A percentile compares a stretch with the other conserved stretches of the same genome.
phyloP scores from a whole-genome alignment of 1,139 yeast genomes.

The Candida glucosophila region DNA sequence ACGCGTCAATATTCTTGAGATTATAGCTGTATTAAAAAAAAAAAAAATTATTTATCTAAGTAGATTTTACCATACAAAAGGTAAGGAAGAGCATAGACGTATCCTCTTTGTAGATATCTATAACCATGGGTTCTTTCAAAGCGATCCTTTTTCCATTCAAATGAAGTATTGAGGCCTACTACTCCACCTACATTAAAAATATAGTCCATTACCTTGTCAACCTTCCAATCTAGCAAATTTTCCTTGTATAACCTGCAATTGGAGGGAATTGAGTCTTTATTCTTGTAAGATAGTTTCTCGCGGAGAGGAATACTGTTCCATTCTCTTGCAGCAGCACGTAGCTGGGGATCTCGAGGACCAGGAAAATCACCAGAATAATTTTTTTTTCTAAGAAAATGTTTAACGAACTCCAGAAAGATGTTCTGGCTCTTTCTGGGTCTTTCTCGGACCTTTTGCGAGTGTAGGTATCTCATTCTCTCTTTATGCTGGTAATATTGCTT shows the following conservation, averaged over 20 bases:
- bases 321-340: slow-evolving; percentile 1
- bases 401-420: slow-evolving; percentile 2
- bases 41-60: too few species aligned
- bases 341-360: slow-evolving; percentile 2
- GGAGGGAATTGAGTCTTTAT: slow-evolving; percentile 2
- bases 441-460: slow-evolving; percentile 3
- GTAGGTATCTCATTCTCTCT: slow-evolving; percentile 4
- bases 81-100: slow-evolving; percentile 3
- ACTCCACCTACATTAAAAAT: slow-evolving; percentile 15
- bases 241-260: slow-evolving; percentile 8
- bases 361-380: too few species aligned
- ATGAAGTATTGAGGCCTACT: slow-evolving; percentile 5
- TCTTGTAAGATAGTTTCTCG: slow-evolving; percentile 3
- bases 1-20: too few species aligned
- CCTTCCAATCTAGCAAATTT: slow-evolving; percentile 9
- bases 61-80: background rate
- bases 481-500: slow-evolving; percentile 6
- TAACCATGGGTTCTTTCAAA: slow-evolving; percentile 4
- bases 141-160: slow-evolving; percentile 10
- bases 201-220: slow-evolving; percentile 18
- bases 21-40: too few species aligned
- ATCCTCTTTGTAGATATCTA: slow-evolving; percentile 6
- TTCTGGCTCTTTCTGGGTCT: slow-evolving; percentile 2
- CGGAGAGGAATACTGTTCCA: slow-evolving; percentile 4
- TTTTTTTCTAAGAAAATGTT: background rate